These are phyloP conservation scores for Crepidotus variabilis DNA, from an alignment of 768 basidiomycete species.

Conservation along the genomic window DNA sequence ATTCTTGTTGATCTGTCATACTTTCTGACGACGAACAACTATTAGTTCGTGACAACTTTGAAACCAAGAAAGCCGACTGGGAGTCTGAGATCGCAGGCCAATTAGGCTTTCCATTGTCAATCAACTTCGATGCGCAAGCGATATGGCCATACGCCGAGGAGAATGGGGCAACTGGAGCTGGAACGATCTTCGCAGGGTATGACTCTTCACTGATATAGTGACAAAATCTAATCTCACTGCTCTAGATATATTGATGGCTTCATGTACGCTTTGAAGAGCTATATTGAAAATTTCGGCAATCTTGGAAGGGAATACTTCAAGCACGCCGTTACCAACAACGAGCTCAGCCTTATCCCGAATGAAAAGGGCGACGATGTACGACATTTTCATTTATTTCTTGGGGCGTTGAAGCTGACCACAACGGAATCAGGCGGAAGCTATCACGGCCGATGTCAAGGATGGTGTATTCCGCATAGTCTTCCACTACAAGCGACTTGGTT, in stretches of 20 bases:
- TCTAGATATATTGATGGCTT: constrained; percentile 35
- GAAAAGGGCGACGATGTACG: constrained; percentile 24
- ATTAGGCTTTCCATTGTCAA: constrained; percentile 23
- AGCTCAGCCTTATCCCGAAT: constrained; percentile 31
- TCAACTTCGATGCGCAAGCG: constrained; percentile 32
- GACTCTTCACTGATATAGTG: background rate
- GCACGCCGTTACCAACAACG: constrained; percentile 29
- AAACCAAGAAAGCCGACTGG: constrained; percentile 28
- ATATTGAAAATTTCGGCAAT: constrained; percentile 28
- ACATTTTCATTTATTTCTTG: background rate
- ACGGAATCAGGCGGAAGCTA: constrained; percentile 22
- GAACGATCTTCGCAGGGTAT: constrained; percentile 22
- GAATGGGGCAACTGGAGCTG: constrained; percentile 18
- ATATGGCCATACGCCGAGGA: constrained; percentile 31
- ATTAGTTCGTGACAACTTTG: constrained; percentile 36
- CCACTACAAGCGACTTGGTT: constrained; percentile 25
- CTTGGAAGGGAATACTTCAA: constrained; percentile 35
- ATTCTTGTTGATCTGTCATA: background rate
- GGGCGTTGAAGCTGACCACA: background rate
- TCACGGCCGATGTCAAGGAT: constrained; percentile 32
- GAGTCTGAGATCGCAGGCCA: constrained; percentile 27
- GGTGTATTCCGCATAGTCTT: constrained; percentile 38
- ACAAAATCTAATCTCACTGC: background rate
- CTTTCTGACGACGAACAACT: background rate
- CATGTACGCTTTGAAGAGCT: constrained; percentile 25